These are phyloP conservation scores for Hericium alpestre DNA, from an alignment of 768 basidiomycete genomes.

Conservation along the genomic window DNA sequence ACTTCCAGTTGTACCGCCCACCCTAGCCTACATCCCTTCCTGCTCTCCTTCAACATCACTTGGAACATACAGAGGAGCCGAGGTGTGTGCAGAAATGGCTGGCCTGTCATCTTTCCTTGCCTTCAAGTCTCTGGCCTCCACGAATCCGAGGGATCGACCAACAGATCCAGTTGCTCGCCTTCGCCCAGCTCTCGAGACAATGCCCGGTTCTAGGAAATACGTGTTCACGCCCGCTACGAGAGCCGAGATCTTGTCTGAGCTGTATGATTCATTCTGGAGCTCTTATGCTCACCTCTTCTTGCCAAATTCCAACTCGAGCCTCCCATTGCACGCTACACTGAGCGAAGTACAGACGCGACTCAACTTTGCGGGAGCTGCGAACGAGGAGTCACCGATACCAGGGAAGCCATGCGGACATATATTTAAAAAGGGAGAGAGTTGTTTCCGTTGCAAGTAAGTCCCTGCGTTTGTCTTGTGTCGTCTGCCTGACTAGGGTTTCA, in stretches of 20 bases:
- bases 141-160: slow-evolving; percentile 44
- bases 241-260: slow-evolving; percentile 70
- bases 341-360: slow-evolving; percentile 59
- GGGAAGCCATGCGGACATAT: slow-evolving; percentile 76
- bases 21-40: background rate
- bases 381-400: slow-evolving; percentile 47
- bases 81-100: slow-evolving; percentile 24
- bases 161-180: slow-evolving; percentile 63
- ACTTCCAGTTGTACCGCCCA: background rate
- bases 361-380: slow-evolving; percentile 48
- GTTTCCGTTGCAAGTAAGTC: slow-evolving; percentile 88
- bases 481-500: slow-evolving; percentile 20
- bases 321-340: slow-evolving; percentile 54
- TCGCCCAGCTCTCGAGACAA: slow-evolving; percentile 66
- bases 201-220: slow-evolving; percentile 73
- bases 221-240: slow-evolving; percentile 64
- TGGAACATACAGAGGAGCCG: background rate
- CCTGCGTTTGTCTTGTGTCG: background rate
- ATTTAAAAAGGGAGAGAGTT: slow-evolving; percentile 84
- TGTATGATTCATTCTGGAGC: slow-evolving; percentile 79
- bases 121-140: slow-evolving; percentile 42
- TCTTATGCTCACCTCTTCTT: slow-evolving; percentile 64
- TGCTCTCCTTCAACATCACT: background rate
- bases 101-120: slow-evolving; percentile 33
- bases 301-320: slow-evolving; percentile 48